Evolutionary conservation across 257 asterid species (phyloP).

Genomic region (Lycium ferocissimum): DNA sequence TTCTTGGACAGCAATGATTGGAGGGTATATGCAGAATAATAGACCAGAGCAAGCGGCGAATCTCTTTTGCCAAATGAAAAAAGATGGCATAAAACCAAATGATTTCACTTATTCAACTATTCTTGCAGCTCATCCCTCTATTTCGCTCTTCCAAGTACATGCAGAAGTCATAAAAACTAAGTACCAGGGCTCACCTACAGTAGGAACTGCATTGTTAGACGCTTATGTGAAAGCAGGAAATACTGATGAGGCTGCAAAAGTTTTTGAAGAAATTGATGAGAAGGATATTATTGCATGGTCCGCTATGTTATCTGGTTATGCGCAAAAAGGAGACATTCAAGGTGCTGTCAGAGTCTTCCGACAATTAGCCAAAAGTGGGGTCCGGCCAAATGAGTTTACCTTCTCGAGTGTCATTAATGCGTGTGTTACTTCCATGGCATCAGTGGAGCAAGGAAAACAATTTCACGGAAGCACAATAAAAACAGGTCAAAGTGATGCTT

Average conservation of each 20-base stretch:
- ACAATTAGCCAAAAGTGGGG: conserved; percentile 61
- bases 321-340: conserved; percentile 66
- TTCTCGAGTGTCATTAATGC: conserved; percentile 87
- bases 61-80: conserved; percentile 74
- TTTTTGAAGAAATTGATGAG: conserved; percentile 64
- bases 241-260: conserved; percentile 61
- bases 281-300: conserved; percentile 96
- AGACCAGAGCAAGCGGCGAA: conserved; percentile 55
- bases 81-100: conserved; percentile 65
- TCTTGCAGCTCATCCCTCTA: conserved; percentile 62
- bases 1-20: conserved; percentile 89
- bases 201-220: conserved; percentile 85
- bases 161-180: conserved; percentile 75
- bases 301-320: conserved; percentile 88
- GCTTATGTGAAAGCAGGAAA: conserved; percentile 70
- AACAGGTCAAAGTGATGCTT: conserved; percentile 55
- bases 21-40: conserved; percentile 76
- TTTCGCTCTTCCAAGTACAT: conserved; percentile 70
- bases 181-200: conserved; percentile 62
- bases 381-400: conserved; percentile 78
- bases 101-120: conserved; percentile 83
- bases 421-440: conserved; percentile 66
- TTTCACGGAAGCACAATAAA: conserved; percentile 79
- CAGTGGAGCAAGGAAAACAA: conserved; percentile 86
- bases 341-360: conserved; percentile 65